A percentile compares a stretch with the other conserved stretches of the same genome.
phyloP scores from a whole-genome alignment of 768 basidiomycete genomes.

The Boletus rex-veris region DNA sequence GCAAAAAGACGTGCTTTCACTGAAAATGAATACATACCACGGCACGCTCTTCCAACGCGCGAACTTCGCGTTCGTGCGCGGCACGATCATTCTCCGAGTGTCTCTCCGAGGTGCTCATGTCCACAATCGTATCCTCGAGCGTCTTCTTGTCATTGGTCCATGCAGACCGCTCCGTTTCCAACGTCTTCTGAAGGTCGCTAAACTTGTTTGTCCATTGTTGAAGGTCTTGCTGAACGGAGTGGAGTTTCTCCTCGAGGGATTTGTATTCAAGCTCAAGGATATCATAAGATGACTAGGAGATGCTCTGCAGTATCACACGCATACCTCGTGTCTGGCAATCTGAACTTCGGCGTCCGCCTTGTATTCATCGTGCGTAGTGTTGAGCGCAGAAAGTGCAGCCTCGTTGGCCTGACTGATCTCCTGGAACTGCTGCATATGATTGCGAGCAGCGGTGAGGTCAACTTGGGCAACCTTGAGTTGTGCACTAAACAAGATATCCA shows the following conservation, averaged over 20 bases:
- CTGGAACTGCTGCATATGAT: constrained; percentile 80
- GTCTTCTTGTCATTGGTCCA: constrained; percentile 80
- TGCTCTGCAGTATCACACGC: not conserved
- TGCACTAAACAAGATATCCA: constrained; percentile 41
- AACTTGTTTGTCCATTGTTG: constrained; percentile 45
- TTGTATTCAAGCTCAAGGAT: constrained; percentile 55
- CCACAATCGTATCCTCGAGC: constrained; percentile 78
- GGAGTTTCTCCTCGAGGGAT: constrained; percentile 61
- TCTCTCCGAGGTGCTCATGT: constrained; percentile 73
- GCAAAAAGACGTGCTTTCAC: not conserved
- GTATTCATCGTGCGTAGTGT: constrained; percentile 76
- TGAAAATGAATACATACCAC: constrained; percentile 41
- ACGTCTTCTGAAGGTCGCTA: constrained; percentile 56
- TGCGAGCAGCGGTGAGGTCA: constrained; percentile 66
- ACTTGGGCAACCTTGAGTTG: constrained; percentile 75
- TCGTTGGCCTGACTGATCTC: constrained; percentile 84
- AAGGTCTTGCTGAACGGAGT: constrained; percentile 52
- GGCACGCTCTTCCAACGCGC: constrained; percentile 62
- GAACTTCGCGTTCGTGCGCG: constrained; percentile 63
- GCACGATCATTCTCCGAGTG: constrained; percentile 59
- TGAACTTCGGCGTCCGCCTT: constrained; percentile 68
- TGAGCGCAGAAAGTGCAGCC: constrained; percentile 65
- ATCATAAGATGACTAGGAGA: not conserved
- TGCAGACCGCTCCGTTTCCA: constrained; percentile 65
- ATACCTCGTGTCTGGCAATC: constrained; percentile 64